A percentile compares a stretch with the other conserved stretches of the same genome.
phyloP scores from a whole-genome alignment of 257 asterid species.

The Rehmannia glutinosa region DNA sequence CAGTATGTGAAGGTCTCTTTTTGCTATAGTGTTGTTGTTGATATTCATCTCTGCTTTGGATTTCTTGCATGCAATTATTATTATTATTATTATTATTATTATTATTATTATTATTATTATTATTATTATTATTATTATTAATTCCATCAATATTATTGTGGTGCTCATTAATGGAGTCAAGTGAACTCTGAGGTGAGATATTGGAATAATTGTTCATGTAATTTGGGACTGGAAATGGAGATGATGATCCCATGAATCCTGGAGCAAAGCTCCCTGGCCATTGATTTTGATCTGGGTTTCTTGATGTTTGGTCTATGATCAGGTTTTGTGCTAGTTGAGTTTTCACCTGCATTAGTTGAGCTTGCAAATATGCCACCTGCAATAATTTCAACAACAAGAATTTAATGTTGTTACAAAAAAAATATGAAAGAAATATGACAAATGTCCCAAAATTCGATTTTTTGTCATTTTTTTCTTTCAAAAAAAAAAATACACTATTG shows the following conservation, averaged over 20 bases:
- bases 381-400: no score
- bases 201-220: constrained; percentile 28
- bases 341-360: no score
- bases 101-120: no score
- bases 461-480: no score
- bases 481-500: no score
- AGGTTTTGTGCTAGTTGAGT: constrained; percentile 30
- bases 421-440: no score
- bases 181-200: constrained; percentile 63
- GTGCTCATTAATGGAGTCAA: constrained; percentile 44
- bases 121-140: no score
- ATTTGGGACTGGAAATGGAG: constrained; percentile 19
- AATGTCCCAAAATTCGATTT: no score
- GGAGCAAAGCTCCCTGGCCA: constrained; percentile 25
- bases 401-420: no score
- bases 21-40: constrained; percentile 24
- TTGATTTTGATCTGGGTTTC: constrained; percentile 25
- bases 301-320: constrained; percentile 35
- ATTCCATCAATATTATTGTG: no score
- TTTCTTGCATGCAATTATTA: constrained; percentile 35
- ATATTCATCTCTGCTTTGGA: constrained; percentile 29
- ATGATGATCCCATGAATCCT: constrained; percentile 26
- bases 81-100: no score
- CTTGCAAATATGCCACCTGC: no score
- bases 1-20: constrained; percentile 66